phyloP scores from a whole-genome alignment of 192 early-diverging fungal species.

The Mortierella claussenii region DNA sequence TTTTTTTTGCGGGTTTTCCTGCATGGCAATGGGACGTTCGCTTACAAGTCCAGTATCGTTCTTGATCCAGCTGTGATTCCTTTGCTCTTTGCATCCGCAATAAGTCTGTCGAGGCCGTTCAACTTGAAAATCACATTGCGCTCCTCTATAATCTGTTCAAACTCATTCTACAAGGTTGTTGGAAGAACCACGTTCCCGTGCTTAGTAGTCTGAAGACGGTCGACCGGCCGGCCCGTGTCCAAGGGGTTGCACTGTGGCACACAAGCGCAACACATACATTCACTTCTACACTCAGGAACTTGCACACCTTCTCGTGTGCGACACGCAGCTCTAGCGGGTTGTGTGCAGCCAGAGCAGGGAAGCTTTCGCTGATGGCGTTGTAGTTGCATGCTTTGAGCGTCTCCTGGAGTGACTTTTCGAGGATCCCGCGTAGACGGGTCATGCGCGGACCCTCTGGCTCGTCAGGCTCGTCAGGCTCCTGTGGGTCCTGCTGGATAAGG shows the following conservation, averaged over 20 bases:
- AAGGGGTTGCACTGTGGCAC: neutral
- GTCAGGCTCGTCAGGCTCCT: constrained; percentile 15
- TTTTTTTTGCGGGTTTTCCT: no score
- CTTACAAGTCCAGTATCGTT: constrained; percentile 42
- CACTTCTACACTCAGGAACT: constrained; percentile 38
- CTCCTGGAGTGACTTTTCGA: constrained; percentile 34
- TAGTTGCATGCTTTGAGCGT: constrained; percentile 47
- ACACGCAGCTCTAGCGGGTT: constrained; percentile 21
- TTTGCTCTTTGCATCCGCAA: constrained; percentile 33
- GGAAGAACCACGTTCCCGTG: no score
- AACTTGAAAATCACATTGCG: constrained; percentile 45
- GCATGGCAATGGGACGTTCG: no score
- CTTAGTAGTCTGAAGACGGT: no score
- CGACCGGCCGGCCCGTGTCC: no score
- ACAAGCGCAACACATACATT: constrained; percentile 18
- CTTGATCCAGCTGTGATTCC: constrained; percentile 39
- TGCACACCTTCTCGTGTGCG: constrained; percentile 46
- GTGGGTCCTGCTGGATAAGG: neutral
- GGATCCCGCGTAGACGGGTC: constrained; percentile 43
- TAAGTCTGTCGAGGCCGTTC: constrained; percentile 47
- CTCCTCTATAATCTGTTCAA: constrained; percentile 40
- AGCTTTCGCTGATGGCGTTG: constrained; percentile 42
- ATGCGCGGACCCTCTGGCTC: constrained; percentile 45
- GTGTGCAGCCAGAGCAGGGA: constrained; percentile 14
- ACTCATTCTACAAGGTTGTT: constrained; percentile 34